These are phyloP conservation scores for Mitragyna speciosa DNA, from an alignment of 257 asterid genomes.

Conservation along the genomic window DNA sequence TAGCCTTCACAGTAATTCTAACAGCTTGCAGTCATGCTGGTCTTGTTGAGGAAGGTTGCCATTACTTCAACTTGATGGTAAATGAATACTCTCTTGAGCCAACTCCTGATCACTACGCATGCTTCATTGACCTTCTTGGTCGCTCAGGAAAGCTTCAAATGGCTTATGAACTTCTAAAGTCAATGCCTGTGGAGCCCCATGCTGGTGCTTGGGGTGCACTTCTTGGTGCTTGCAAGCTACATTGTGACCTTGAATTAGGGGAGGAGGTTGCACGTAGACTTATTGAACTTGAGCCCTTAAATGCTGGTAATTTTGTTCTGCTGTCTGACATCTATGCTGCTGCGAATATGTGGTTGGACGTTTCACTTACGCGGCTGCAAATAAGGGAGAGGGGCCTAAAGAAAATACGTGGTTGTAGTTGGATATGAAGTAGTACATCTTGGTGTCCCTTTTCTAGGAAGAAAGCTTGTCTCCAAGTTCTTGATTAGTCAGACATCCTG, in stretches of 20 bases:
- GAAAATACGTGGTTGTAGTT: conserved; percentile 67
- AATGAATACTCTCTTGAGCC: conserved; percentile 42
- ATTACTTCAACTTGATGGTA: conserved; percentile 48
- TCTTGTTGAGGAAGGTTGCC: conserved; percentile 63
- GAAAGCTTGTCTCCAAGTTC: background rate
- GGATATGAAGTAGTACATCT: conserved; percentile 15
- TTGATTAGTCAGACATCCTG: background rate
- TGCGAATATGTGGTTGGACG: conserved; percentile 61
- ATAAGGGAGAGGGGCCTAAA: conserved; percentile 57
- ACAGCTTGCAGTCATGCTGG: conserved; percentile 60
- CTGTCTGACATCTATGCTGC: conserved; percentile 73
- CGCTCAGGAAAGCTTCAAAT: conserved; percentile 64
- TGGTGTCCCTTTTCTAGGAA: background rate
- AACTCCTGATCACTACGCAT: conserved; percentile 73
- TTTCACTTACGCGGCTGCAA: conserved; percentile 47
- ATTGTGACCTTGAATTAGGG: conserved; percentile 53
- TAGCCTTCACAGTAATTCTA: conserved; percentile 63
- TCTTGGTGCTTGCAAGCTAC: conserved; percentile 66
- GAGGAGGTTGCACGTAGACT: conserved; percentile 52
- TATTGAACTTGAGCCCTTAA: conserved; percentile 65
- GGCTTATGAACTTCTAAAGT: conserved; percentile 65
- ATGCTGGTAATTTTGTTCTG: conserved; percentile 60
- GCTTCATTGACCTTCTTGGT: conserved; percentile 72
- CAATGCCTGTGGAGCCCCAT: conserved; percentile 55
- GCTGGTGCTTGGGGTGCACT: conserved; percentile 92